Evolutionary conservation across 192 early-diverging fungal species (phyloP), one percentile per base, ranked within the genome.

Genomic region (Backusella tarrabulga): DNA sequence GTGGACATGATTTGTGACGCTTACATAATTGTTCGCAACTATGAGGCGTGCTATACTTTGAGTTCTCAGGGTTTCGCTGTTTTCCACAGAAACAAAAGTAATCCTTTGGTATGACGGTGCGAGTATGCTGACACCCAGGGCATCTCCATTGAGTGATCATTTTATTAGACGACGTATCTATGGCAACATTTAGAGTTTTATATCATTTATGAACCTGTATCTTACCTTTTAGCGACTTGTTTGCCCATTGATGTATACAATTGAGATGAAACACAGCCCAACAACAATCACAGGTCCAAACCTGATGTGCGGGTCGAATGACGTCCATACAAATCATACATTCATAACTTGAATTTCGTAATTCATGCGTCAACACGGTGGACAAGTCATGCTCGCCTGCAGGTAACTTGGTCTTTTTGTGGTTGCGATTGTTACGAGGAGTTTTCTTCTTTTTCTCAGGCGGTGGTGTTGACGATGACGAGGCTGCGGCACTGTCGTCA

Each of bases 261-360:
- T 91, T 87, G 6, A 97, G 81, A 80, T 99, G 97, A 80, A 97
- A 98, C 3, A 96, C 90, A 14, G 93, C 94, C 90, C 90, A 97
- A 85, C 96, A 97, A 56, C 83, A 83, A 79, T 89, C 84, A 85
- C 97, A 99, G 56, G 87, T 89, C 97, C 97, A 99, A 8, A 91
- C 90, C 35, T 83, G 84, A 80, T 97, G 88, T 6, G 85, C 86
- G 12, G 83, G 86, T 56, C 88, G 85, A 67, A 99, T 87, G 21
- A 83, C 83, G 85, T 99, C 97, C 88, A 92, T 97, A 85, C 97
- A 99, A 9, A 99, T 91, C 96, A 98, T 96, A 86, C 97, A 99
- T 77, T 99, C 96, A 84, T 97, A 97, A 0, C 89, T 84, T 14
- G 90, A 88, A 38, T 83, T 90, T 21, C 81, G 87, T 66, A 97